Base-by-base conservation (phyloP, 2,329 filamentous ascomycete species). In the Chaetomiaceae sp. region DNA sequence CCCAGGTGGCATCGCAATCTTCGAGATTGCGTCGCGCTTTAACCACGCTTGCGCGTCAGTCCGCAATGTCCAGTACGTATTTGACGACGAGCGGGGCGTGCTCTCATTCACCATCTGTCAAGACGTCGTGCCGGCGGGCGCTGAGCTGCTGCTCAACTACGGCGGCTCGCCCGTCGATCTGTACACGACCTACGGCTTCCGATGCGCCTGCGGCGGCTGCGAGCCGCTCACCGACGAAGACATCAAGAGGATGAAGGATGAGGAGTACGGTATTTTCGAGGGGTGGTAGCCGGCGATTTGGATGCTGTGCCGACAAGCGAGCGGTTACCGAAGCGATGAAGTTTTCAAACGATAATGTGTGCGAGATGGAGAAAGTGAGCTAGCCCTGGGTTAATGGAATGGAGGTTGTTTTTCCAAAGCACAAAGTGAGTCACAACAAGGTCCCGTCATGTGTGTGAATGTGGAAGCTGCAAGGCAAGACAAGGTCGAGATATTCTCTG, bases 131-230 rank as follows among this genome's bases (percentile, higher is more conserved):
- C 40, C 52, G 0, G 61, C 63, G 0, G 76, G 74, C 0, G 58
- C 69, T 7, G 77, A 81, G 58, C 58, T 80, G 2, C 73, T 69
- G 0, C 75, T 81, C 19, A 68, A 64, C 1, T 80, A 81, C 45
- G 70, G 69, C 1, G 54, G 51, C 1, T 60, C 60, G 1, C 68
- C 71, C 0, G 39, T 49, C 1, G 52, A 62, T 4, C 60, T 80
- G 0, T 69, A 67, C 22, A 45, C 56, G 6, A 64, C 65, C 9
- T 80, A 73, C 53, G 77, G 77, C 0, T 81, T 81, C 48, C 58
- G 65, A 2, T 81, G 77, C 56, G 51, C 59, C 4, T 81, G 77
- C 43, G 71, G 71, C 10, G 64, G 60, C 2, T 80, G 77, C 47
- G 39, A 9, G 7, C 29, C 40, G 10, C 29, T 55, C 20, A 45